Conservation (phyloP, 306 rosid species). For the Ormosia emarginata region DNA sequence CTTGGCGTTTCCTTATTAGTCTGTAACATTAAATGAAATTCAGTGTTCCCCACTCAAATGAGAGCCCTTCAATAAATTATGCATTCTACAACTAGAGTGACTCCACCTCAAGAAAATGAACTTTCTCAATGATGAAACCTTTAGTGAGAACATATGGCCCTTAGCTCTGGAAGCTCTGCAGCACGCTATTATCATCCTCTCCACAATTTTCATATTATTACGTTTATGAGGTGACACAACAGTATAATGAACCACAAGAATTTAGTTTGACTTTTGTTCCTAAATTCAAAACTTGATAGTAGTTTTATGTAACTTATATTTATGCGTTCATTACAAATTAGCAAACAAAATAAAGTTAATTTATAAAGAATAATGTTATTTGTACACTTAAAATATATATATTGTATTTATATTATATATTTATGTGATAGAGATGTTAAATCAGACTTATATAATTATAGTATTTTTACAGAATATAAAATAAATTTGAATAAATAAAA, state of each 20-base stretch:
- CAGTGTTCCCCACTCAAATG: conserved; percentile 36
- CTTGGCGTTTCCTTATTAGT: conserved; percentile 20
- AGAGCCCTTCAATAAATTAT: conserved; percentile 20
- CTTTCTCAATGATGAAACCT: conserved; percentile 24
- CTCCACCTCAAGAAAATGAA: conserved; percentile 16
- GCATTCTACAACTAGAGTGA: conserved; percentile 16
- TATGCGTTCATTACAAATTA: neutral
- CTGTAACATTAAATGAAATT: conserved; percentile 17
- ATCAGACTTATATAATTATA: too few relatives aligned
- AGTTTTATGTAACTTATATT: neutral
- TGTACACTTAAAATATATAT: too few relatives aligned
- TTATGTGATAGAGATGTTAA: too few relatives aligned
- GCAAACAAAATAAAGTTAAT: neutral
- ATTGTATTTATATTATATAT: too few relatives aligned
- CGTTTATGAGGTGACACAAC: neutral
- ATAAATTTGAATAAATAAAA: too few relatives aligned
- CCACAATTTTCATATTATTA: neutral
- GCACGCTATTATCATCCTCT: neutral
- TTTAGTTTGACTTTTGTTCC: neutral
- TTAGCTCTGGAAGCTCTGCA: conserved; percentile 8
- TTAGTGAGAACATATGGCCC: conserved; percentile 23
- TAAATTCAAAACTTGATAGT: neutral
- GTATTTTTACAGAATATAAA: too few relatives aligned
- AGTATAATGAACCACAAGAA: neutral
- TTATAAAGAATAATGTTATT: too few relatives aligned